phyloP scores from a whole-genome alignment of 345 rosid genomes.

The Linum tenue region DNA sequence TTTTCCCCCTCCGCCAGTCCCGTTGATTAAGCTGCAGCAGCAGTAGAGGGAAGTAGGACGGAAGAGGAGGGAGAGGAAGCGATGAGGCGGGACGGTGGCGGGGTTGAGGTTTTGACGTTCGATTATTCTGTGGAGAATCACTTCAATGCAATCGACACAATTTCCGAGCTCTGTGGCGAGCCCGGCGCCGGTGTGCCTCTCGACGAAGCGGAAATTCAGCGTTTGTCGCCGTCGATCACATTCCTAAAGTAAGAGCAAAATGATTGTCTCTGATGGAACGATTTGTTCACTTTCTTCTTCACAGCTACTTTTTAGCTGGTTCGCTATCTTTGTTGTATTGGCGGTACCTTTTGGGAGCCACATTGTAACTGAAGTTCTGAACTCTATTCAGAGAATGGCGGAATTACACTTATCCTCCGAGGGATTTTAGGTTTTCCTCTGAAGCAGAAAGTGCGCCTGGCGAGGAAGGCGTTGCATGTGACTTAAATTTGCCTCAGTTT shows the following conservation, averaged over 20 bases:
- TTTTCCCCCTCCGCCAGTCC: too few species aligned
- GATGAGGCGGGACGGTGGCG: slow-evolving; percentile 4
- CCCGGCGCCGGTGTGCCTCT: slow-evolving; percentile 16
- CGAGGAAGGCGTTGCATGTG: slow-evolving; percentile 14
- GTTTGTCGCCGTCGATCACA: slow-evolving; percentile 44
- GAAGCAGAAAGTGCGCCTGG: slow-evolving; percentile 19
- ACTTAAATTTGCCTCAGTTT: slow-evolving; percentile 57
- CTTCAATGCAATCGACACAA: slow-evolving; percentile 44
- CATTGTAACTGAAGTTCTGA: background rate
- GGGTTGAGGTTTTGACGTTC: slow-evolving; percentile 42
- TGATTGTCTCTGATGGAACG: background rate
- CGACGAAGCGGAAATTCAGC: slow-evolving; percentile 30
- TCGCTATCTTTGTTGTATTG: background rate
- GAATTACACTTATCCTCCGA: slow-evolving; percentile 42
- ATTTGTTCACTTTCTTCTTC: background rate
- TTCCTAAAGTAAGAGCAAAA: slow-evolving; percentile 46
- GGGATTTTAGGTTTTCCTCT: slow-evolving; percentile 39
- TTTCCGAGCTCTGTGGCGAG: slow-evolving; percentile 51
- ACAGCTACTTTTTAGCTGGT: background rate
- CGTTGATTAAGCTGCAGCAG: background rate
- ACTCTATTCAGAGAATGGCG: slow-evolving; percentile 50
- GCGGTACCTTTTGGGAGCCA: background rate
- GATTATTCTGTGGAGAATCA: slow-evolving; percentile 61
- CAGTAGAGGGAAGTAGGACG: background rate
- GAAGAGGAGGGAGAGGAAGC: background rate